A percentile compares a stretch with the other conserved stretches of the same genome.
phyloP scores from a whole-genome alignment of 1,284 basidiomycete species.

The Trichosporon sp. region DNA sequence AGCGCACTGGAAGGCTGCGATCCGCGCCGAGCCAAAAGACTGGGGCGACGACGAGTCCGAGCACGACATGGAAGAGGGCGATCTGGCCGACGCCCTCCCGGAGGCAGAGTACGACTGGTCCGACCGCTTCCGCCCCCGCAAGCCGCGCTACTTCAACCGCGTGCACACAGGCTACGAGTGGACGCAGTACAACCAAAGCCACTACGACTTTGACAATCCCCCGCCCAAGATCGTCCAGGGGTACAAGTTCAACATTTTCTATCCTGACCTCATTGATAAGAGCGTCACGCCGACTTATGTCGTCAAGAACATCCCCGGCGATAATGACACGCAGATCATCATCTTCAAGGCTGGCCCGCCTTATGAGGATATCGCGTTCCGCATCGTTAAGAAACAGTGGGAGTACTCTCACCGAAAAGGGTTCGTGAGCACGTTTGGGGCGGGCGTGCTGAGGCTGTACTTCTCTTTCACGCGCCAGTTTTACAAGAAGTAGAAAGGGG shows the following conservation, averaged over 20 bases:
- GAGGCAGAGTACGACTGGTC: constrained; percentile 82
- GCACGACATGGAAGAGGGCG: constrained; percentile 57
- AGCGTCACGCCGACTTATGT: constrained; percentile 92
- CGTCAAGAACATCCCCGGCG: constrained; percentile 82
- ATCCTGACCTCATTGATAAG: constrained; percentile 63
- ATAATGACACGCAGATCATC: constrained; percentile 88
- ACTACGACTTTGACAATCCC: constrained; percentile 96
- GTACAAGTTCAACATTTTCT: constrained; percentile 70
- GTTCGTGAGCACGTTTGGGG: constrained; percentile 55
- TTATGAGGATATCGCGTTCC: constrained; percentile 97
- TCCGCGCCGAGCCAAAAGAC: constrained; percentile 34
- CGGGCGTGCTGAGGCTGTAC: constrained; percentile 49
- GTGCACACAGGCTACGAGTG: constrained; percentile 99
- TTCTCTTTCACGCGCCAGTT: neutral
- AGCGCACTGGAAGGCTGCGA: constrained; percentile 67
- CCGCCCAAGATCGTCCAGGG: constrained; percentile 97
- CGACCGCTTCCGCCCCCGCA: constrained; percentile 97
- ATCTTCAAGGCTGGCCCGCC: constrained; percentile 96
- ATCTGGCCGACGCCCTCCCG: constrained; percentile 67
- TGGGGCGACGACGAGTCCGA: constrained; percentile 56
- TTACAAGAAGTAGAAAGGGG: neutral
- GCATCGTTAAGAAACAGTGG: constrained; percentile 97
- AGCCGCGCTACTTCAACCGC: constrained; percentile 97
- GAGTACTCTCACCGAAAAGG: constrained; percentile 77
- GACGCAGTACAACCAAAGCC: constrained; percentile 99